Percentiles rank a stretch among this genome's conserved stretches.
Evolutionary conservation across 1,139 yeast genomes (phyloP).

Genomic region (Taphrina flavorubra): DNA sequence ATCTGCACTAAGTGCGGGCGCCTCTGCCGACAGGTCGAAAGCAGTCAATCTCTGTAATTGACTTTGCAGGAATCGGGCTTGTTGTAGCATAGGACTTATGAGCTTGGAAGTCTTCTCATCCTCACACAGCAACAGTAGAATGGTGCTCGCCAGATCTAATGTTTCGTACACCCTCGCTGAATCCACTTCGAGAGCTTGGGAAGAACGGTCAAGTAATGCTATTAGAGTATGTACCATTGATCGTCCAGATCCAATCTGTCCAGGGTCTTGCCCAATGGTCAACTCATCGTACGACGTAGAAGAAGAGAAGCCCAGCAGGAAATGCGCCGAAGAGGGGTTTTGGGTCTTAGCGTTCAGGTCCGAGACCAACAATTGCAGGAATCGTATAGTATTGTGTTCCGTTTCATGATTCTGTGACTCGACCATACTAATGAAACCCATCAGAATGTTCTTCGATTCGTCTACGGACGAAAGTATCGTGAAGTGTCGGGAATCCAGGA

Average conservation of each 20-base stretch:
- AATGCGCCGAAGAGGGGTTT: slow-evolving; percentile 16
- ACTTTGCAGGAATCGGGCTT: not conserved
- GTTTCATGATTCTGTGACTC: not conserved
- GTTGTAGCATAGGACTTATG: not conserved
- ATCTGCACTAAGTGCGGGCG: not conserved
- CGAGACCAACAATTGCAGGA: slow-evolving; percentile 5
- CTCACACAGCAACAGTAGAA: slow-evolving; percentile 18
- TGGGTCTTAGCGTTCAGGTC: not conserved
- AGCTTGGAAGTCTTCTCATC: not conserved
- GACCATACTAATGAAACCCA: slow-evolving; percentile 14
- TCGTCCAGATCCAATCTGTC: slow-evolving; percentile 35
- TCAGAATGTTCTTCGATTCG: slow-evolving; percentile 19
- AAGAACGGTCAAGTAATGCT: not conserved
- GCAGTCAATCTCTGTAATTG: not conserved
- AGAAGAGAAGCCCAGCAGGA: slow-evolving; percentile 22
- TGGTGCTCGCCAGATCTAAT: slow-evolving; percentile 1
- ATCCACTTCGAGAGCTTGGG: not conserved
- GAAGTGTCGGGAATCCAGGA: slow-evolving; percentile 7
- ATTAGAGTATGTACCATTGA: slow-evolving; percentile 25
- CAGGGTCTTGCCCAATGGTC: slow-evolving; percentile 9
- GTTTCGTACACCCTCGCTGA: not conserved
- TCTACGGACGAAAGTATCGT: slow-evolving; percentile 24
- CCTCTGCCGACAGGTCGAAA: not conserved
- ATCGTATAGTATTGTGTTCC: not conserved
- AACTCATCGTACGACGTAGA: not conserved